phyloP scores from a whole-genome alignment of 2,329 filamentous ascomycete species.

The Hyphodiscus sp. region DNA sequence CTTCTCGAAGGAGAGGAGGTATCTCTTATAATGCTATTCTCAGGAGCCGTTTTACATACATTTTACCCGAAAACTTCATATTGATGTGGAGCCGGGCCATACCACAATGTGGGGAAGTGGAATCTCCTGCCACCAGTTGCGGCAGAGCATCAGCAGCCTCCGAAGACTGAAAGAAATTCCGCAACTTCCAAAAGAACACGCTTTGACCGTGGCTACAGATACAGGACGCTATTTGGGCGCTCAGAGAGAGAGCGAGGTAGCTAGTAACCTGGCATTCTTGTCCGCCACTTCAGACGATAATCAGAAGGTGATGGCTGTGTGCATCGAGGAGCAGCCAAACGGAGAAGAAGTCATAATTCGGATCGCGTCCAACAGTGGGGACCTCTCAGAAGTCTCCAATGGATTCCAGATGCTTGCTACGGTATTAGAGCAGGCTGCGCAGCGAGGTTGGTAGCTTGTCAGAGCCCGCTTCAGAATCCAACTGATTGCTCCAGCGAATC shows the following conservation, averaged over 20 bases:
- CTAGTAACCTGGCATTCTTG: constrained; percentile 20
- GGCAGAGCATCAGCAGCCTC: constrained; percentile 7
- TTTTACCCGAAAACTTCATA: too few species aligned
- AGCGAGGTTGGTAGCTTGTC: constrained; percentile 11
- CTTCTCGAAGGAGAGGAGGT: too few species aligned
- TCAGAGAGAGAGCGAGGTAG: constrained; percentile 19
- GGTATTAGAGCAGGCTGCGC: constrained; percentile 17
- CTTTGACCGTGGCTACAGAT: neutral
- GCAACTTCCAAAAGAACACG: constrained; percentile 8
- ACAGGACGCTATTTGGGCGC: constrained; percentile 4
- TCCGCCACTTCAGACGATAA: constrained; percentile 17
- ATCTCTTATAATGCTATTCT: too few species aligned
- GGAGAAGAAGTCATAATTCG: constrained; percentile 16
- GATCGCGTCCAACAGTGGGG: constrained; percentile 20
- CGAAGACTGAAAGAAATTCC: constrained; percentile 6
- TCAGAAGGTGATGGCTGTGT: constrained; percentile 19
- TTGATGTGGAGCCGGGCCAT: too few species aligned
- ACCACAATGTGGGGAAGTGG: constrained; percentile 8
- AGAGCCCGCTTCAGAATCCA: neutral
- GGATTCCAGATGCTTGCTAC: constrained; percentile 15
- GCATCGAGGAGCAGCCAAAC: constrained; percentile 19
- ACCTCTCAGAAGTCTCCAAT: constrained; percentile 7
- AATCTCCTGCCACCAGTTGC: constrained; percentile 12
- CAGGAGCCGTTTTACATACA: too few species aligned
- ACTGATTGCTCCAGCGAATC: constrained; percentile 7